These are phyloP conservation scores for Poterioochromonas sp. DNA, from an alignment of 352 stramenopile species.

Conservation along the genomic window DNA sequence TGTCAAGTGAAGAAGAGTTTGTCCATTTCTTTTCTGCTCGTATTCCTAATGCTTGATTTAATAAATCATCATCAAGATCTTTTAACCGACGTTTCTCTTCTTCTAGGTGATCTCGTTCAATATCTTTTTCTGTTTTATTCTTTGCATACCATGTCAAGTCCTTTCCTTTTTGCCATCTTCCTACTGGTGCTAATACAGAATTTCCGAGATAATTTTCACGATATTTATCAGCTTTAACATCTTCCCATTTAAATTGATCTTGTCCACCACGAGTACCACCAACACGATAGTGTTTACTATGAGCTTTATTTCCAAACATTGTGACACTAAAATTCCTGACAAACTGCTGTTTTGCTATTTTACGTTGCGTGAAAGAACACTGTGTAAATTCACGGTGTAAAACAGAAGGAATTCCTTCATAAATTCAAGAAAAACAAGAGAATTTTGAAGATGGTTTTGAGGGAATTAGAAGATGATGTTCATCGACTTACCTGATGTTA, in stretches of 20 bases:
- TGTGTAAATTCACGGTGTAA: no score
- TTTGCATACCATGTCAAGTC: conserved; percentile 79
- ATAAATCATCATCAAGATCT: conserved; percentile 70
- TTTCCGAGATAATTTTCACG: conserved; percentile 78
- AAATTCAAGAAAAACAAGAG: no score
- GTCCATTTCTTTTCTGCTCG: conserved; percentile 52
- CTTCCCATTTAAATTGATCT: conserved; percentile 82
- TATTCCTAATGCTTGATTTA: conserved; percentile 72
- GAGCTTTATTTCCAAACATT: conserved; percentile 28
- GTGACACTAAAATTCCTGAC: no score
- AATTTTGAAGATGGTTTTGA: no score
- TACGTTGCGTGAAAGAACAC: no score
- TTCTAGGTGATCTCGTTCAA: conserved; percentile 48
- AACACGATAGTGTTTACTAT: background rate
- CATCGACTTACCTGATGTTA: no score
- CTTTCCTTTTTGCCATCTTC: conserved; percentile 73
- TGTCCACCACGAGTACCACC: conserved; percentile 26
- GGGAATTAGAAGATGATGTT: no score
- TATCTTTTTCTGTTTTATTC: conserved; percentile 52
- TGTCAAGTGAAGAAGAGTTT: conserved; percentile 53
- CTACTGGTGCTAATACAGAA: conserved; percentile 69
- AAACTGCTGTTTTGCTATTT: no score
- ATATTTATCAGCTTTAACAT: conserved; percentile 83
- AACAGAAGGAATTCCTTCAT: no score
- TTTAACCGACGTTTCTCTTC: conserved; percentile 61